Conservation (phyloP, 768 basidiomycete genomes). For the Amanita exitialis region DNA sequence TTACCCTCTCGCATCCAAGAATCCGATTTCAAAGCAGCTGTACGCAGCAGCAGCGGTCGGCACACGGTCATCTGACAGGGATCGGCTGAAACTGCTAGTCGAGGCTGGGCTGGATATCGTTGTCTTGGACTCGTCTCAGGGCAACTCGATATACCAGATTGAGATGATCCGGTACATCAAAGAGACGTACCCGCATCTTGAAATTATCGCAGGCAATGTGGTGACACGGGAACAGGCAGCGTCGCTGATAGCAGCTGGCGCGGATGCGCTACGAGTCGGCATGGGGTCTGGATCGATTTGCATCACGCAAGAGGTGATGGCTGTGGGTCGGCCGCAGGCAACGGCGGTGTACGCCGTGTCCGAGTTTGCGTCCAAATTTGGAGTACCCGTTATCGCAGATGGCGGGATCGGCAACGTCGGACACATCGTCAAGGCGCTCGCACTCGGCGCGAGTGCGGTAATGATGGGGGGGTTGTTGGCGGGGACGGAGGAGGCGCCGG, state of each 20-base stretch:
- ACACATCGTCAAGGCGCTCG: slow-evolving; percentile 93
- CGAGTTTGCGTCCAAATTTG: slow-evolving; percentile 89
- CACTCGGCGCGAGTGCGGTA: slow-evolving; percentile 89
- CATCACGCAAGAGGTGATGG: slow-evolving; percentile 99
- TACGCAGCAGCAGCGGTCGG: slow-evolving; percentile 95
- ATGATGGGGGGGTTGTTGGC: slow-evolving; percentile 99
- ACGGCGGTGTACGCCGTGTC: slow-evolving; percentile 96
- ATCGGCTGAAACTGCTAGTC: slow-evolving; percentile 75
- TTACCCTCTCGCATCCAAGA: slow-evolving; percentile 90
- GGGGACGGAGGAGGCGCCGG: slow-evolving; percentile 94
- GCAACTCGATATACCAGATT: slow-evolving; percentile 87
- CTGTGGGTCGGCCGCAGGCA: slow-evolving; percentile 95
- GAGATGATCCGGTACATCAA: slow-evolving; percentile 97
- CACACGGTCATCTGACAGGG: slow-evolving; percentile 81
- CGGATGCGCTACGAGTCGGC: slow-evolving; percentile 90
- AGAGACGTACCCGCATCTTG: slow-evolving; percentile 68
- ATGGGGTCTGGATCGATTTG: slow-evolving; percentile 99
- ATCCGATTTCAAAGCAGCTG: slow-evolving; percentile 85
- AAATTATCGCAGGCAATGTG: slow-evolving; percentile 96
- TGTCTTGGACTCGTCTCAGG: slow-evolving; percentile 92
- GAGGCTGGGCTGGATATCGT: slow-evolving; percentile 95
- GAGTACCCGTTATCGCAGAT: slow-evolving; percentile 94
- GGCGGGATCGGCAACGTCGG: slow-evolving; percentile 95
- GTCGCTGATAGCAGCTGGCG: slow-evolving; percentile 84
- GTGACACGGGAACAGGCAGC: slow-evolving; percentile 98